Conservation (phyloP, 2,329 filamentous ascomycete genomes). For the Aspergillus vadensis region DNA sequence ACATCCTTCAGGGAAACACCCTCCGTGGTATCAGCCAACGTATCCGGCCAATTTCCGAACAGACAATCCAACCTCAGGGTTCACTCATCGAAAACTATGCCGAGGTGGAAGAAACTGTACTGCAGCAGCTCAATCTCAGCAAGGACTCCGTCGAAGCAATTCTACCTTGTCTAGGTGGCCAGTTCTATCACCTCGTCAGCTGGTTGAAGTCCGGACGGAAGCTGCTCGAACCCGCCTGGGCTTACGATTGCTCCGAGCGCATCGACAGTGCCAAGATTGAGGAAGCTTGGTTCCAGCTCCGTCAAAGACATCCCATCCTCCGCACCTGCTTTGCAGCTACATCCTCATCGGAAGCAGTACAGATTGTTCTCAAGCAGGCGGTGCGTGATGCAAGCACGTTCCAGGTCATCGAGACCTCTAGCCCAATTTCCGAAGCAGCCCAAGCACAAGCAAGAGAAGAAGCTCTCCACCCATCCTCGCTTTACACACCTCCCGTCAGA, state of each 20-base stretch:
- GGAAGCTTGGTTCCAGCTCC: constrained; percentile 33
- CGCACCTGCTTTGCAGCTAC: constrained; percentile 37
- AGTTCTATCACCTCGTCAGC: constrained; percentile 34
- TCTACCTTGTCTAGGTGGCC: constrained; percentile 36
- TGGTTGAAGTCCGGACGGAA: constrained; percentile 38
- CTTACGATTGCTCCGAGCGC: constrained; percentile 27
- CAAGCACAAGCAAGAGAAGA: constrained; percentile 26
- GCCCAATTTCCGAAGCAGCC: constrained; percentile 18
- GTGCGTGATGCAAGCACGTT: constrained; percentile 23
- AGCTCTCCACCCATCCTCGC: constrained; percentile 29
- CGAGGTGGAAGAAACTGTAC: constrained; percentile 14
- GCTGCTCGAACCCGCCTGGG: constrained; percentile 35
- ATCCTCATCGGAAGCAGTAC: constrained; percentile 27
- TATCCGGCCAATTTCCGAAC: constrained; percentile 14
- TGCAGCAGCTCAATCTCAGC: constrained; percentile 18
- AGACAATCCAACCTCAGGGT: constrained; percentile 2
- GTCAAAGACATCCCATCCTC: constrained; percentile 35
- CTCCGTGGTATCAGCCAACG: constrained; percentile 32
- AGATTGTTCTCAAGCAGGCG: constrained; percentile 33
- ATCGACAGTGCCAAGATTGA: constrained; percentile 30
- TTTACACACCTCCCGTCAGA: constrained; percentile 34
- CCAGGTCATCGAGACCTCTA: constrained; percentile 21
- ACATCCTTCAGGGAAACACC: constrained; percentile 36
- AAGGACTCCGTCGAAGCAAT: constrained; percentile 29
- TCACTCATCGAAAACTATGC: constrained; percentile 19